Percentiles rank a stretch among this genome's conserved stretches.
Evolutionary conservation across 768 basidiomycete genomes (phyloP).

Genomic region (Leccinum incarnatum): DNA sequence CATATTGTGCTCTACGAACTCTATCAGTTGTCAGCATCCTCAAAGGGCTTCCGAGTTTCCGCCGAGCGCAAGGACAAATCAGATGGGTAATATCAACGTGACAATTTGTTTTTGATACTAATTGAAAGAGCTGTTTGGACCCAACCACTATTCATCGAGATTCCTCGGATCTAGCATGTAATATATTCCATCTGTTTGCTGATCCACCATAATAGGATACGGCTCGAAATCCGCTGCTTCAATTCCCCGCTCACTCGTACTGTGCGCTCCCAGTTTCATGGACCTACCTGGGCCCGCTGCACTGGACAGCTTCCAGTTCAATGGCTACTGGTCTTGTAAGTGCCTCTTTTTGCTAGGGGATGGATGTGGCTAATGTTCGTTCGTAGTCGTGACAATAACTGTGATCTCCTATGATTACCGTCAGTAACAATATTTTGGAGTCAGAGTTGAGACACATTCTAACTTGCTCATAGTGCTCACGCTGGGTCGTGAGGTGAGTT

Average conservation of each 20-base stretch:
- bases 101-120: background rate
- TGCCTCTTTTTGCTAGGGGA: background rate
- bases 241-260: background rate
- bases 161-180: background rate
- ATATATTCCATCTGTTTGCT: background rate
- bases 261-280: background rate
- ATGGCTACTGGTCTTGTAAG: background rate
- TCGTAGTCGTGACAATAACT: slow-evolving; percentile 6
- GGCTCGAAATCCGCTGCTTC: background rate
- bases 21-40: background rate
- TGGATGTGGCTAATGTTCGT: background rate
- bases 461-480: background rate
- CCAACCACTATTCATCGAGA: background rate
- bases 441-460: background rate
- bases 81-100: background rate
- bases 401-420: slow-evolving; percentile 6
- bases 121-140: background rate
- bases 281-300: background rate
- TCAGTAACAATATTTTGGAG: background rate
- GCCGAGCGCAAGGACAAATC: background rate
- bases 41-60: background rate
- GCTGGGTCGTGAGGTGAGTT: slow-evolving; percentile 5
- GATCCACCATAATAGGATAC: background rate
- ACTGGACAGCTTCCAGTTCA: background rate
- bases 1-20: background rate